These are phyloP conservation scores for Leccinum rimulosum DNA, from an alignment of 768 basidiomycete genomes.

Conservation along the genomic window DNA sequence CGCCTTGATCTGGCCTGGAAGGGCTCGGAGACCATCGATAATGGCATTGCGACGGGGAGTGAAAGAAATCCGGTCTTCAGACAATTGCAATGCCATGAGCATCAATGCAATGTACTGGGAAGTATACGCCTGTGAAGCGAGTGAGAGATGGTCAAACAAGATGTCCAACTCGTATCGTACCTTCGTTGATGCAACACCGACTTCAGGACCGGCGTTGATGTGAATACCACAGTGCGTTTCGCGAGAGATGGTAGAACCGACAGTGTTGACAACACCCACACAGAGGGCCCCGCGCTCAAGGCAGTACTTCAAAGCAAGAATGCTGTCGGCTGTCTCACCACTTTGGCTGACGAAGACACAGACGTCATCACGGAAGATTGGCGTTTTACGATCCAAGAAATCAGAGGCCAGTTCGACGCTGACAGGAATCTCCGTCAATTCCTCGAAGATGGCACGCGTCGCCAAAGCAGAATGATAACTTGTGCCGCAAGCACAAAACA, in stretches of 20 bases:
- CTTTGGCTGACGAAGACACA: conserved; percentile 96
- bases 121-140: conserved; percentile 75
- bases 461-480: conserved; percentile 97
- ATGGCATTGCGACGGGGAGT: conserved; percentile 88
- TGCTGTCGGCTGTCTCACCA: conserved; percentile 98
- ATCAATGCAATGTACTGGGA: conserved; percentile 98
- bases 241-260: conserved; percentile 95
- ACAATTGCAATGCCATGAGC: conserved; percentile 98
- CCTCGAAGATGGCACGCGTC: conserved; percentile 96
- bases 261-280: conserved; percentile 97
- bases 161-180: conserved; percentile 30
- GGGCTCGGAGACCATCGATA: conserved; percentile 88
- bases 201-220: conserved; percentile 98
- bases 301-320: conserved; percentile 94
- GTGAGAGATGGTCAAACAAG: background rate
- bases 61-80: conserved; percentile 95
- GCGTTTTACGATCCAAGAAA: conserved; percentile 98
- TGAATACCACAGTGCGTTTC: conserved; percentile 99
- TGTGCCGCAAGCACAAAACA: conserved; percentile 98
- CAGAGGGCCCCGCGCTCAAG: conserved; percentile 94
- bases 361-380: conserved; percentile 98
- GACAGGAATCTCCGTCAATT: conserved; percentile 97
- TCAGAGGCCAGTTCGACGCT: conserved; percentile 96
- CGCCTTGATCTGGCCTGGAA: conserved; percentile 85
- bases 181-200: conserved; percentile 99